Base-by-base conservation (phyloP, 2,329 filamentous ascomycete genomes). In the Zymoseptoria crescenta region DNA sequence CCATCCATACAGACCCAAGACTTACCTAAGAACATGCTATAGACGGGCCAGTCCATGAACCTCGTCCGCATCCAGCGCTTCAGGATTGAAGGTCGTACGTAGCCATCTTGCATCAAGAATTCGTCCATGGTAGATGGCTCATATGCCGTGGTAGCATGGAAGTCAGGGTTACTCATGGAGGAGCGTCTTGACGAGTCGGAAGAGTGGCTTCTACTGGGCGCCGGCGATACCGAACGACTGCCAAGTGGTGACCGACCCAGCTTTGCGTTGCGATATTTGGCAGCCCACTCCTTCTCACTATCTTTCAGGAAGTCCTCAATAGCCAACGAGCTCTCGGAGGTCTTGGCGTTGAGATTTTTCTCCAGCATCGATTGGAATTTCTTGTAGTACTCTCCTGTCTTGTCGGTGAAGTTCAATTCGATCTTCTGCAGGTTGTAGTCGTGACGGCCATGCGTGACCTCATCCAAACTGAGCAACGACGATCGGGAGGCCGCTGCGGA, bases 281-380 rank as follows among this genome's bases (percentile, higher is more conserved):
- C 76, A 64, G 83, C 86, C 84, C 84, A 87, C 62, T 83, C 78
- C 74, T 85, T 86, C 70, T 87, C 83, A 41, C 81, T 83, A 65
- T 82, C 81, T 58, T 81, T 77, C 10, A 87, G 73, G 68, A 81
- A 87, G 29, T 83, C 78, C 64, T 87, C 84, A 57, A 87, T 85
- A 65, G 83, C 86, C 0, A 55, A 19, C 29, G 80, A 75, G 1
- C 73, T 77, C 60, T 81, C 78, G 0, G 83, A 85, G 59, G 80
- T 83, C 56, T 77, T 75, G 4, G 79, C 81, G 45, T 74, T 79
- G 10, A 87, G 73, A 2, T 72, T 70, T 35, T 55, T 41, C 35
- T 82, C 78, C 1, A 86, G 76, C 65, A 77, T 80, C 66, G 78
- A 76, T 56, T 81, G 78, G 60, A 85, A 86, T 1, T 73, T 75